Conservation (phyloP, 495 filamentous ascomycete genomes). For the Aspergillus nidulans region DNA sequence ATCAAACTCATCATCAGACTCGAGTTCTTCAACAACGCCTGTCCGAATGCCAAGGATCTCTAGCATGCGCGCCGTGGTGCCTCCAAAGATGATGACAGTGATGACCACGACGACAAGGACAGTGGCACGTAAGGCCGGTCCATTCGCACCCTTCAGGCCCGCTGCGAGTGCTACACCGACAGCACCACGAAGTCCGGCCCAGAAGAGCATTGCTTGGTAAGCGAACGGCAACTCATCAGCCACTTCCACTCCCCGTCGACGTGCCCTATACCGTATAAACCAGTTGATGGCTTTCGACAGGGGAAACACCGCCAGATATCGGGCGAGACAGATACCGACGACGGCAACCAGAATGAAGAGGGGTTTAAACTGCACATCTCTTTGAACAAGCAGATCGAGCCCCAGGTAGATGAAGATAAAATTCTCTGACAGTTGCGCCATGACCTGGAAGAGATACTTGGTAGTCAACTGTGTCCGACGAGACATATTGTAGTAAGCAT, state of each 20-base stretch:
- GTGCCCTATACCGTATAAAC: slow-evolving; percentile 86
- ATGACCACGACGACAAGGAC: slow-evolving; percentile 95
- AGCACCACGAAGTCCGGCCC: slow-evolving; percentile 92
- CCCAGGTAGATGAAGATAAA: slow-evolving; percentile 99
- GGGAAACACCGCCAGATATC: slow-evolving; percentile 92
- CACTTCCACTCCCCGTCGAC: slow-evolving; percentile 69
- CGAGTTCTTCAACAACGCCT: slow-evolving; percentile 91
- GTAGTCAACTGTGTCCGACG: slow-evolving; percentile 94
- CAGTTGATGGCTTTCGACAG: slow-evolving; percentile 87
- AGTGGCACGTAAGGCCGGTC: slow-evolving; percentile 75
- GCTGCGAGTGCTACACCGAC: slow-evolving; percentile 97
- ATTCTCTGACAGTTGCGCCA: slow-evolving; percentile 94
- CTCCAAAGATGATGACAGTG: slow-evolving; percentile 97
- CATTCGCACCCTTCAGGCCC: slow-evolving; percentile 71
- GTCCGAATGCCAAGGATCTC: slow-evolving; percentile 93
- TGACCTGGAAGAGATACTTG: slow-evolving; percentile 94
- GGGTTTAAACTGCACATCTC: slow-evolving; percentile 82
- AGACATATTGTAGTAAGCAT: slow-evolving; percentile 99
- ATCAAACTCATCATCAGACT: slow-evolving; percentile 97
- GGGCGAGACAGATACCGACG: slow-evolving; percentile 82
- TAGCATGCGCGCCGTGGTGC: slow-evolving; percentile 96
- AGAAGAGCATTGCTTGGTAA: slow-evolving; percentile 97
- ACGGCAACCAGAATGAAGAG: slow-evolving; percentile 93
- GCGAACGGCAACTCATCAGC: slow-evolving; percentile 87
- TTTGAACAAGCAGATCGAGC: slow-evolving; percentile 87